Conservation (phyloP, 331 rosid genomes). For the Malus hybrid region DNA sequence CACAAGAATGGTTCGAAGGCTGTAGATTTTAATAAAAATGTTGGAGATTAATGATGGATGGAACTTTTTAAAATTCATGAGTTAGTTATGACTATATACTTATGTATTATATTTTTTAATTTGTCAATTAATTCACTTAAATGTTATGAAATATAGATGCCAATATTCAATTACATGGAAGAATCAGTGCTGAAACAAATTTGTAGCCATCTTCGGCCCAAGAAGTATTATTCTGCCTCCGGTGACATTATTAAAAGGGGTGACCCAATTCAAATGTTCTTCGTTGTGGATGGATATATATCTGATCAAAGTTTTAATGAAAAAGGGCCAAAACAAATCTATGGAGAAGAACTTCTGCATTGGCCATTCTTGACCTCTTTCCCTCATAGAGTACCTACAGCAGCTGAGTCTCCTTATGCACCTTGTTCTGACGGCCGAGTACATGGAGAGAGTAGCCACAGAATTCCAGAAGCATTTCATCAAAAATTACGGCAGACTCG, state of each 20-base stretch:
- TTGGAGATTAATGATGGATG: too few species aligned
- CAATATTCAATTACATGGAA: background rate
- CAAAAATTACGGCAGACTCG: background rate
- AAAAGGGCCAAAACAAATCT: background rate
- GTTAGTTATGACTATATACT: too few species aligned
- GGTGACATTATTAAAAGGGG: background rate
- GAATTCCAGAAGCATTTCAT: background rate
- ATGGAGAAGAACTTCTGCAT: background rate
- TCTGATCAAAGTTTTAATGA: too few species aligned
- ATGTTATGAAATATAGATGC: too few species aligned
- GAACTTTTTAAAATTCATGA: too few species aligned
- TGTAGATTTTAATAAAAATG: too few species aligned
- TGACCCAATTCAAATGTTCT: background rate
- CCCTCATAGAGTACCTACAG: background rate
- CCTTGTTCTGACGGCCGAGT: accelerated
- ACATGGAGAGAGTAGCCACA: background rate
- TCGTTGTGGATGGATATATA: background rate
- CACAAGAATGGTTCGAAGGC: too few species aligned
- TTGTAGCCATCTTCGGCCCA: background rate
- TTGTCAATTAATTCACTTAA: too few species aligned
- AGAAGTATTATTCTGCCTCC: background rate
- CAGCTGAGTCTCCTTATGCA: background rate
- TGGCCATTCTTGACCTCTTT: background rate
- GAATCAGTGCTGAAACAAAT: background rate
- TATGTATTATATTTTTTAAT: too few species aligned